phyloP scores from a whole-genome alignment of 2,329 filamentous ascomycete species.

The Aspergillus jensenii region DNA sequence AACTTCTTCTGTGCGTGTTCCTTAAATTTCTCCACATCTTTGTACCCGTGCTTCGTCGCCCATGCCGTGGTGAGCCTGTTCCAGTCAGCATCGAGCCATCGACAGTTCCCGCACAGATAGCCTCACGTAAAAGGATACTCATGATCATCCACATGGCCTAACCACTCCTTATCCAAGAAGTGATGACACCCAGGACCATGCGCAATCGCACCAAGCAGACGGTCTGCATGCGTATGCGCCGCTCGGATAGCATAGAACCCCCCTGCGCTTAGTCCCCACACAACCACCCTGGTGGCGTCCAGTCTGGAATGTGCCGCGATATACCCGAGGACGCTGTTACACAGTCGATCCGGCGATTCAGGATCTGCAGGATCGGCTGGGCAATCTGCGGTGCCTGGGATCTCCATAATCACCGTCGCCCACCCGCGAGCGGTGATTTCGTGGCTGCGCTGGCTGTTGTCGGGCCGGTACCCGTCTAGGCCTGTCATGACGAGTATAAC shows the following conservation, averaged over 20 bases:
- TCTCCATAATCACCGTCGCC: constrained; percentile 63
- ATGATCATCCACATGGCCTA: constrained; percentile 62
- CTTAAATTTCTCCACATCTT: constrained; percentile 54
- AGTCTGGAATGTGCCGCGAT: constrained; percentile 51
- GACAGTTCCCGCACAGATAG: constrained; percentile 21
- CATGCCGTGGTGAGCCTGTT: constrained; percentile 39
- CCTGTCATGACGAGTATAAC: constrained; percentile 58
- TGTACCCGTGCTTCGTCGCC: constrained; percentile 63
- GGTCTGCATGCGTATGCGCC: constrained; percentile 63
- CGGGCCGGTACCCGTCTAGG: constrained; percentile 60
- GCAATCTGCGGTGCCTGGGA: constrained; percentile 67
- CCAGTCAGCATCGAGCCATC: constrained; percentile 26
- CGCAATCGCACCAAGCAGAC: constrained; percentile 58
- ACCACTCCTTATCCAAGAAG: constrained; percentile 61
- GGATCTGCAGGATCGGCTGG: constrained; percentile 64
- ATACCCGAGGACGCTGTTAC: constrained; percentile 63
- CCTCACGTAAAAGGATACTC: constrained; percentile 63
- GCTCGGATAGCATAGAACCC: constrained; percentile 69
- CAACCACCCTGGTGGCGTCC: constrained; percentile 57
- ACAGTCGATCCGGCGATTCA: constrained; percentile 59
- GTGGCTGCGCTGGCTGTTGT: constrained; percentile 53
- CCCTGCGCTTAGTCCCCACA: constrained; percentile 66
- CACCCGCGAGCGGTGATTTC: constrained; percentile 65
- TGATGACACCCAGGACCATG: constrained; percentile 65
- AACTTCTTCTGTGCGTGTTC: constrained; percentile 60